phyloP scores from a whole-genome alignment of 2,329 filamentous ascomycete species.

The Gaeumannomyces sp. region DNA sequence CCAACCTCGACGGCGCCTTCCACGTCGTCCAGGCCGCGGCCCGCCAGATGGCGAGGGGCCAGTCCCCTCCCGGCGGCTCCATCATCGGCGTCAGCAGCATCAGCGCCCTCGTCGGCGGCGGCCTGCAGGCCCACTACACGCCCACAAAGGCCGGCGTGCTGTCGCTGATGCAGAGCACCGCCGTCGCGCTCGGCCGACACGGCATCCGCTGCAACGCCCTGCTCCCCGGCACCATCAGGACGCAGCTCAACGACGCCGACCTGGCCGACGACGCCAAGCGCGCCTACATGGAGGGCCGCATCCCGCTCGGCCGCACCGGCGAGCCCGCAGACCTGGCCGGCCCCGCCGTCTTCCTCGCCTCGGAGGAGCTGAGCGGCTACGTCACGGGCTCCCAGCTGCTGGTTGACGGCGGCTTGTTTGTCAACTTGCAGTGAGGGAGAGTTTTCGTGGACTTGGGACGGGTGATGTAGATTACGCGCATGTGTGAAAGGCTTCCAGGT shows the following conservation, averaged over 20 bases:
- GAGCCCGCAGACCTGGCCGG: conserved; percentile 59
- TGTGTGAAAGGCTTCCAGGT: too few species aligned
- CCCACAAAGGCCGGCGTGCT: conserved; percentile 66
- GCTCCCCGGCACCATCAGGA: conserved; percentile 63
- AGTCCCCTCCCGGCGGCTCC: conserved; percentile 63
- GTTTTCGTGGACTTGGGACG: background rate
- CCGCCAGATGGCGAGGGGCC: conserved; percentile 64
- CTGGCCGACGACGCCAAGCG: conserved; percentile 58
- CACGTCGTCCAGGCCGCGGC: conserved; percentile 81
- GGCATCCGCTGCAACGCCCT: conserved; percentile 64
- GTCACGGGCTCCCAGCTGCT: conserved; percentile 64
- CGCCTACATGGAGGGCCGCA: conserved; percentile 60
- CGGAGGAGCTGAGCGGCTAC: conserved; percentile 57
- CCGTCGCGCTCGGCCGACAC: conserved; percentile 59
- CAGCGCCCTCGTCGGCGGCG: conserved; percentile 57
- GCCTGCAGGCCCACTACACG: conserved; percentile 64
- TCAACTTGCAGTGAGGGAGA: conserved; percentile 53
- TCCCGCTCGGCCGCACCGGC: conserved; percentile 58
- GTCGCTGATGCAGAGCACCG: conserved; percentile 62
- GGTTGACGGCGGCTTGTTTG: conserved; percentile 69
- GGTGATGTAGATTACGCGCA: too few species aligned
- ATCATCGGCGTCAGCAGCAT: conserved; percentile 51
- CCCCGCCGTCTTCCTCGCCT: conserved; percentile 65
- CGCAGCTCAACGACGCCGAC: conserved; percentile 64
- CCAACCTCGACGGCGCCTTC: conserved; percentile 85